Percentiles rank a stretch among this genome's conserved stretches.
Conservation (phyloP, 306 rosid species). For the Trifolium repens region DNA sequence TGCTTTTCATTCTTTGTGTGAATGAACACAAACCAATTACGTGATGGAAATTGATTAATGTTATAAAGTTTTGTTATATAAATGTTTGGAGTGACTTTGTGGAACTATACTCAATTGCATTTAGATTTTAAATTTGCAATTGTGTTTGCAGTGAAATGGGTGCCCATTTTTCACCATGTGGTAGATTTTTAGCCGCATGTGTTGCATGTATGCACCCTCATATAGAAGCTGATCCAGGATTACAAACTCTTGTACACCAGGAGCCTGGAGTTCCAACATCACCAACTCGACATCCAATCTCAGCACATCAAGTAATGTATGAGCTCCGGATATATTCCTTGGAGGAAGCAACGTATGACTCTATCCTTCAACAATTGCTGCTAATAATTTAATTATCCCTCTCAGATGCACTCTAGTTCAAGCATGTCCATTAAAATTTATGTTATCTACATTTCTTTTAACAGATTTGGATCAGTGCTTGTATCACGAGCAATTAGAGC, state of each 20-base stretch:
- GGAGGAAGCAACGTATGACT: conserved; percentile 71
- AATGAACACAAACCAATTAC: conserved; percentile 4
- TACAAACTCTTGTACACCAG: conserved; percentile 56
- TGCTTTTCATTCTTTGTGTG: conserved; percentile 10
- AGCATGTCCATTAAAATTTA: conserved; percentile 1
- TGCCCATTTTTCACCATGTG: conserved; percentile 60
- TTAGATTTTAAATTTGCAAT: conserved; percentile 30
- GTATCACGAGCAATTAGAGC: conserved; percentile 73
- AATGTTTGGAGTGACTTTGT: conserved; percentile 22
- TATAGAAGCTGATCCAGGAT: conserved; percentile 61
- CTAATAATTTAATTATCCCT: conserved; percentile 3
- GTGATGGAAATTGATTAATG: neutral
- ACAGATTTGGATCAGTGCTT: conserved; percentile 70
- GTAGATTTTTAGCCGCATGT: conserved; percentile 58
- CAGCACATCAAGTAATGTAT: conserved; percentile 75
- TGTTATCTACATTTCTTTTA: conserved; percentile 16
- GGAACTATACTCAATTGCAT: conserved; percentile 21
- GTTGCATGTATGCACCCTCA: conserved; percentile 62
- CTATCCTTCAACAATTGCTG: conserved; percentile 32
- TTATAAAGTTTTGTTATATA: neutral
- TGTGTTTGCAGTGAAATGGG: conserved; percentile 61
- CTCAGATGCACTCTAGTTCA: conserved; percentile 9
- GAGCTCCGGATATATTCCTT: conserved; percentile 80
- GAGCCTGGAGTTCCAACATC: conserved; percentile 69
- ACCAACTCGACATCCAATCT: conserved; percentile 78